Conservation (phyloP, 2,329 filamentous ascomycete species). For the Epichloe sylvatica region DNA sequence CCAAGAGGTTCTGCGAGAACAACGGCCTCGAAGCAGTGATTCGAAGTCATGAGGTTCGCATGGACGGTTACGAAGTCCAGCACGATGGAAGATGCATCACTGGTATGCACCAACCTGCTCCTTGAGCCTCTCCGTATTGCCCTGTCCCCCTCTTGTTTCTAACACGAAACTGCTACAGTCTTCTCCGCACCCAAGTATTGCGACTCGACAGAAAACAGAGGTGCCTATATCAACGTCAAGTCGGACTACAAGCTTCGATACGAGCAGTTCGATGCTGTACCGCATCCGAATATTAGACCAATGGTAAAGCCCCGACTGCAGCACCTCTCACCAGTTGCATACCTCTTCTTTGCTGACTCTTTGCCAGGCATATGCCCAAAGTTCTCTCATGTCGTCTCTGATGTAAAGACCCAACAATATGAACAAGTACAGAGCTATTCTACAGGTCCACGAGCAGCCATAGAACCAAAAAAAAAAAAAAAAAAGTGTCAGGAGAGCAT, state of each 20-base stretch:
- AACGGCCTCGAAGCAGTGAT: conserved; percentile 93
- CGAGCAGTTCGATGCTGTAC: conserved; percentile 90
- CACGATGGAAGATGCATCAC: conserved; percentile 94
- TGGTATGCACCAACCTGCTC: conserved; percentile 33
- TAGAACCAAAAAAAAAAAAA: no score
- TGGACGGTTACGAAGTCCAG: conserved; percentile 98
- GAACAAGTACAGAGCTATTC: neutral
- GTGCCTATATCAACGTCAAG: conserved; percentile 94
- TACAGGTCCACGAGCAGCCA: neutral
- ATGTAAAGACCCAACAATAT: conserved; percentile 34
- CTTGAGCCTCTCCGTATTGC: neutral
- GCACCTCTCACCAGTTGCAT: neutral
- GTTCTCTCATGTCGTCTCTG: conserved; percentile 63
- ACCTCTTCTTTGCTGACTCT: conserved; percentile 11
- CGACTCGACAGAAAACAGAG: conserved; percentile 94
- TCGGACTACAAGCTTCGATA: conserved; percentile 84
- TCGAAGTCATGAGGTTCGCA: conserved; percentile 91
- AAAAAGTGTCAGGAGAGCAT: conserved; percentile 2
- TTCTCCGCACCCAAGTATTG: conserved; percentile 98
- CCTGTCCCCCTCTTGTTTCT: conserved; percentile 12
- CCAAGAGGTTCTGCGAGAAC: conserved; percentile 89
- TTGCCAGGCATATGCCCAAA: conserved; percentile 65
- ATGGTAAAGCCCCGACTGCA: conserved; percentile 45
- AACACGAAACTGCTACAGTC: conserved; percentile 36
- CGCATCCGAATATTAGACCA: conserved; percentile 86